phyloP scores from a whole-genome alignment of 805 yeast genomes.

The Dipodascopsis tothii region DNA sequence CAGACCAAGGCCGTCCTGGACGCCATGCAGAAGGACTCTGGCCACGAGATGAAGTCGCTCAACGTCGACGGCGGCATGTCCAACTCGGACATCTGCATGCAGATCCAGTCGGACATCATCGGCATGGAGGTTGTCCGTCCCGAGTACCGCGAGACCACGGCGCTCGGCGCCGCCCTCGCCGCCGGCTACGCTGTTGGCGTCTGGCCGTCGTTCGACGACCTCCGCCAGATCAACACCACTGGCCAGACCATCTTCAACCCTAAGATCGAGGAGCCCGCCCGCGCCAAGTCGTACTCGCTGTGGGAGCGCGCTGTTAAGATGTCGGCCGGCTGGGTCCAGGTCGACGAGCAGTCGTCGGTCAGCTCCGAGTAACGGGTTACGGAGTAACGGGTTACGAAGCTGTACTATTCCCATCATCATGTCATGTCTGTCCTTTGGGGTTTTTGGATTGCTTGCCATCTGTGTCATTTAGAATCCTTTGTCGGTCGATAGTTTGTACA shows the following conservation, averaged over 20 bases:
- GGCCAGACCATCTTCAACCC: conserved; percentile 28
- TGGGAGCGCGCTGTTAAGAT: conserved; percentile 85
- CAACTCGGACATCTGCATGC: conserved; percentile 82
- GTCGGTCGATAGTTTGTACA: no score
- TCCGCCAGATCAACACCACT: conserved; percentile 31
- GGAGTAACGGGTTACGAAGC: no score
- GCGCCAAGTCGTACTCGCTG: conserved; percentile 56
- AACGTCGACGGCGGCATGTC: conserved; percentile 94
- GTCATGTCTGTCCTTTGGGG: no score
- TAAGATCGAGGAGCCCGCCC: conserved; percentile 37
- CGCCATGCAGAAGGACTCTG: conserved; percentile 83
- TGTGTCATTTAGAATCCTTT: no score
- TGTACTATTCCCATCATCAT: no score
- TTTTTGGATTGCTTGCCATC: no score
- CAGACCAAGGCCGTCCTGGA: conserved; percentile 85
- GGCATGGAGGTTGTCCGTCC: conserved; percentile 84
- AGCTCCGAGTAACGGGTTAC: no score
- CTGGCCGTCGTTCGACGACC: conserved; percentile 73
- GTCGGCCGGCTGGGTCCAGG: conserved; percentile 82
- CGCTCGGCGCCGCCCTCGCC: conserved; percentile 93
- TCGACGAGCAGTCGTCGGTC: no score
- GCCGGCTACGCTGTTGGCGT: conserved; percentile 71
- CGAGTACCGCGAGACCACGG: conserved; percentile 80
- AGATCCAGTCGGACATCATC: conserved; percentile 83
- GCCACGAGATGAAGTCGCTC: conserved; percentile 44